These are phyloP conservation scores for Saccharomycopsis amapae DNA, from an alignment of 805 yeast species.

Conservation along the genomic window DNA sequence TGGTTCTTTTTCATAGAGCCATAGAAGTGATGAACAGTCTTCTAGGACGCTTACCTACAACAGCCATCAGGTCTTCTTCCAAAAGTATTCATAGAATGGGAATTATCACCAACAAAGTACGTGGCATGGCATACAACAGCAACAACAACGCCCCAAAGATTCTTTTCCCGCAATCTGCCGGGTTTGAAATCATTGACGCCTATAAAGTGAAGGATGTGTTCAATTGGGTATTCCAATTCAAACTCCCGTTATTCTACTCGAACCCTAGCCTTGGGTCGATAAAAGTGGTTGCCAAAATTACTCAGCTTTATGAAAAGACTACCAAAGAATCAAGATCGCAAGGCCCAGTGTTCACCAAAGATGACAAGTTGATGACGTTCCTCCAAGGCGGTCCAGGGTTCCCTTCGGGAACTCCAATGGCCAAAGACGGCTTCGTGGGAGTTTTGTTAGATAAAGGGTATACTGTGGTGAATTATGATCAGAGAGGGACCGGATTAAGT, in stretches of 20 bases:
- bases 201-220: slow-evolving; percentile 14
- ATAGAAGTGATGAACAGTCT: too few relatives aligned
- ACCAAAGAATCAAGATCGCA: slow-evolving; percentile 6
- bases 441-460: slow-evolving; percentile 36
- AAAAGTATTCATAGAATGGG: too few relatives aligned
- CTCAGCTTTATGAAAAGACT: slow-evolving; percentile 16
- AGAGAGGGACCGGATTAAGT: slow-evolving; percentile 56
- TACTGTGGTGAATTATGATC: slow-evolving; percentile 44
- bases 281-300: slow-evolving; percentile 14
- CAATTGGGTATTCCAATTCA: slow-evolving; percentile 17
- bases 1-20: too few relatives aligned
- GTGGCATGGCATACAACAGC: too few relatives aligned
- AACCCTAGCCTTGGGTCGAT: slow-evolving; percentile 7
- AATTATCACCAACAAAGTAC: too few relatives aligned
- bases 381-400: slow-evolving; percentile 54
- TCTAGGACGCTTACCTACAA: too few relatives aligned
- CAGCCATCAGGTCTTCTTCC: too few relatives aligned
- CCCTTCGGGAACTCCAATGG: slow-evolving; percentile 31
- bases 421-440: slow-evolving; percentile 33
- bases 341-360: slow-evolving; percentile 8
- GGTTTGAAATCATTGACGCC: slow-evolving; percentile 18
- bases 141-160: too few relatives aligned
- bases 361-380: slow-evolving; percentile 33
- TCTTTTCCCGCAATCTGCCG: too few relatives aligned
- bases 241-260: slow-evolving; percentile 14